Evolutionary conservation across 805 yeast genomes (phyloP).

Genomic region (Teunomyces panamensis): DNA sequence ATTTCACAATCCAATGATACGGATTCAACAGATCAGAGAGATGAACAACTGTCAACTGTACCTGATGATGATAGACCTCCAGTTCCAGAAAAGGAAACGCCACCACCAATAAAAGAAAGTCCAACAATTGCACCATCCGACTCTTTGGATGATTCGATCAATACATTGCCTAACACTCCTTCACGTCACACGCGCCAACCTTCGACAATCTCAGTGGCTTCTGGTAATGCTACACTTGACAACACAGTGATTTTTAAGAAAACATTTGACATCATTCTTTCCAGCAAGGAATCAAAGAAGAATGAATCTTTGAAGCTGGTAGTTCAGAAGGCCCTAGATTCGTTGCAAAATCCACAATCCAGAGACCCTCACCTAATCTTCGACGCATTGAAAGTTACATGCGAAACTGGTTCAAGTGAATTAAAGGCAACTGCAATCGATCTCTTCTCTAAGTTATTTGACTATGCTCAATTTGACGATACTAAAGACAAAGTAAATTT

Average conservation of each 20-base stretch:
- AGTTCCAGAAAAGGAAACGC: not conserved
- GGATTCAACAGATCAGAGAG: not conserved
- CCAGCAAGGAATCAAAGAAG: slow-evolving; percentile 60
- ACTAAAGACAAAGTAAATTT: slow-evolving; percentile 54
- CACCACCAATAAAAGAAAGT: not conserved
- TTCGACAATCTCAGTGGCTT: slow-evolving; percentile 5
- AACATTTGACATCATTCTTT: slow-evolving; percentile 56
- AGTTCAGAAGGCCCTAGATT: slow-evolving; percentile 41
- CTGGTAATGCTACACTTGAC: slow-evolving; percentile 15
- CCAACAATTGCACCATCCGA: not conserved
- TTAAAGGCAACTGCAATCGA: slow-evolving; percentile 76
- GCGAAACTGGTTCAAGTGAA: slow-evolving; percentile 59
- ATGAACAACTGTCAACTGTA: not conserved
- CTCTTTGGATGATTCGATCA: not conserved
- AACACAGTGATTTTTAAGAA: slow-evolving; percentile 39
- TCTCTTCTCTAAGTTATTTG: slow-evolving; percentile 80
- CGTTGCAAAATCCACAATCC: slow-evolving; percentile 36
- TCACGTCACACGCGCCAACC: slow-evolving; percentile 5
- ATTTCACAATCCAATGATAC: not conserved
- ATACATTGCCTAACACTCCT: not conserved
- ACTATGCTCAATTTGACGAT: slow-evolving; percentile 74
- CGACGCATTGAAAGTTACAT: slow-evolving; percentile 72
- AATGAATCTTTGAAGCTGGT: slow-evolving; percentile 38
- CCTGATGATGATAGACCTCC: not conserved
- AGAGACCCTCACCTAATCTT: slow-evolving; percentile 57